Percentiles rank a stretch among this genome's conserved stretches.
phyloP scores from a whole-genome alignment of 768 basidiomycete species.

The Termitomyces sp. region DNA sequence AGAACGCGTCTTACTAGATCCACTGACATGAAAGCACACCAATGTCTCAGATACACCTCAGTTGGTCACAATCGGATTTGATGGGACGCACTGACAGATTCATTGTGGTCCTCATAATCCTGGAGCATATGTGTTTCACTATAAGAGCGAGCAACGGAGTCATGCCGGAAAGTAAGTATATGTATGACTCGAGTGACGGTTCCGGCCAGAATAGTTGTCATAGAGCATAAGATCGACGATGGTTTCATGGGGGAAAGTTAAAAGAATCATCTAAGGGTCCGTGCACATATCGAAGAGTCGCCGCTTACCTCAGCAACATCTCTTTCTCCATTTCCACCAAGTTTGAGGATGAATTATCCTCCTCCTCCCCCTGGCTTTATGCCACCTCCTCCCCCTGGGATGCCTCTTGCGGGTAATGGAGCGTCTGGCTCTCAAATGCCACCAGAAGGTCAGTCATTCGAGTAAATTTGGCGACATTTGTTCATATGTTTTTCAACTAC shows the following conservation, averaged over 20 bases:
- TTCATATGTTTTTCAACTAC: constrained; percentile 11
- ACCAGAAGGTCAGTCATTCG: constrained; percentile 36
- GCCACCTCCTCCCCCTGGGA: constrained; percentile 49
- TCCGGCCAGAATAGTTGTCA: not conserved
- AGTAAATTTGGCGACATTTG: constrained; percentile 12
- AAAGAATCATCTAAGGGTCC: constrained; percentile 23
- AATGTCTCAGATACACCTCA: not conserved
- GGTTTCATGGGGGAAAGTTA: not conserved
- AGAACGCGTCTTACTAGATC: not conserved
- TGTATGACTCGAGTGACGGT: not conserved
- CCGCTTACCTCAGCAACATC: constrained; percentile 38
- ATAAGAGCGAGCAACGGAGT: not conserved
- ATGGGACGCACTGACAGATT: not conserved
- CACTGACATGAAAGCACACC: not conserved
- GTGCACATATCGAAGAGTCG: constrained; percentile 26
- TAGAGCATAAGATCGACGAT: not conserved
- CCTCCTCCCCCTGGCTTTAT: constrained; percentile 51
- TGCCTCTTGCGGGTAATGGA: constrained; percentile 33
- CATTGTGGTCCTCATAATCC: not conserved
- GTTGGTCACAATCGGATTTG: not conserved
- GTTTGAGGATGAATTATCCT: constrained; percentile 48
- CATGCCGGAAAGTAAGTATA: not conserved
- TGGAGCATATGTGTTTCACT: not conserved
- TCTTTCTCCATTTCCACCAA: constrained; percentile 30
- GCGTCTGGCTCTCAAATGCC: constrained; percentile 41